Evolutionary conservation across 139 green algal genomes (phyloP), one percentile per base, ranked within the genome.

Genomic region (Mesotaenium endlicherianum): DNA sequence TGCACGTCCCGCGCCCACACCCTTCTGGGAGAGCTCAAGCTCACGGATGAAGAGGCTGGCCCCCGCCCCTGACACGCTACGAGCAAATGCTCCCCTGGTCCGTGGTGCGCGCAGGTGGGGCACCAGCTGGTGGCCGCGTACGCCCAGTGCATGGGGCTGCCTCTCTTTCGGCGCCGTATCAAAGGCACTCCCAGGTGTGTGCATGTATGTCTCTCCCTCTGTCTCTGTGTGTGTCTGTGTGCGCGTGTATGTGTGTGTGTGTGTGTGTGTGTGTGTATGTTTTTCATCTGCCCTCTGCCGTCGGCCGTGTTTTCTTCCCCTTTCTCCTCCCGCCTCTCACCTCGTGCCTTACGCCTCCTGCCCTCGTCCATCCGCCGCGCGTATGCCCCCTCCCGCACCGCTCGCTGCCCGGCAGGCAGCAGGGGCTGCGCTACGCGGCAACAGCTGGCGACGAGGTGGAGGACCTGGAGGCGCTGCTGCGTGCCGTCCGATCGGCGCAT

Each of bases 361-460:
- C 3, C 57, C 55, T 67, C 17, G 4, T n/a, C 55, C 34, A 6
- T 36, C 55, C 11, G 0, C 6, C 55, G n/a, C 55, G 3, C 55
- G n/a, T 67, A 6, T 3, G 53, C 34, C 55, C 34, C 55, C 34
- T 38, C 55, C 34, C 55, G 0, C 55, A 38, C 3, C 55, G 2
- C 55, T 67, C 55, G 34, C 4, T 36, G n/a, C 55, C n/a, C 36
- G 26, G 45, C 55, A 57, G 31, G 77, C 20, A 43, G 2, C 38
- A 16, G 58, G 75, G 39, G 0, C 40, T 84, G 39, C 17, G 43
- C 17, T 88, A 88, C 76, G 2, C 8, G 1, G 0, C 39, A 0
- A 85, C 71, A 3, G 53, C 50, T 11, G 93, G 93, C 0, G 95
- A 98, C 77, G 95, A 98, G 88, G 95, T 98, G 55, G 95, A 98